Conservation (phyloP, 2,329 filamentous ascomycete genomes). For the Fusarium coffeatum region DNA sequence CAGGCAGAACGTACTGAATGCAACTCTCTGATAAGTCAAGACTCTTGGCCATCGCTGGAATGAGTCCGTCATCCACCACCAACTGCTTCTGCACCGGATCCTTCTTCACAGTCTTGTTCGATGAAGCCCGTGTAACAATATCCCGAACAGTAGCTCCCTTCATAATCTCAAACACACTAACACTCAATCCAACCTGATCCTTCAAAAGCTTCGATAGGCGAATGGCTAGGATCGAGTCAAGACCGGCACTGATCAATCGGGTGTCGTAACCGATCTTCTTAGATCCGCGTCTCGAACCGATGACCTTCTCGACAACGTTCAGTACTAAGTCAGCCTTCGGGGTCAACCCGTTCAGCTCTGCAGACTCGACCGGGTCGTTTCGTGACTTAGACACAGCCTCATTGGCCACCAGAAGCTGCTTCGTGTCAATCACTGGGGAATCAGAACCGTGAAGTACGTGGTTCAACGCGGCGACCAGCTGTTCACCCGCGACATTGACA, state of each 20-base stretch:
- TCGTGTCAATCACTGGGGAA: not conserved
- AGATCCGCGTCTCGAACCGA: not conserved
- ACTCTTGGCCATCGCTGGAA: not conserved
- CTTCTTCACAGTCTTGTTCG: not conserved
- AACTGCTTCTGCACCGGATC: rapidly evolving
- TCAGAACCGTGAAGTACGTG: not conserved
- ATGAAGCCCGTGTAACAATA: not conserved
- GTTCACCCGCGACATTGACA: not conserved
- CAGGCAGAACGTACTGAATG: conserved; percentile 2
- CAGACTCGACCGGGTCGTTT: rapidly evolving
- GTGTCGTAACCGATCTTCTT: conserved; percentile 13
- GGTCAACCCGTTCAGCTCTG: not conserved
- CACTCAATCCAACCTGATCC: not conserved
- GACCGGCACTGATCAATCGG: conserved; percentile 12
- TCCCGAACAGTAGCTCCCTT: conserved; percentile 9
- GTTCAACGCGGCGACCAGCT: not conserved
- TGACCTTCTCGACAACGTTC: not conserved
- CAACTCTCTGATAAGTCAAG: not conserved
- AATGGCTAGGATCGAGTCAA: conserved; percentile 30
- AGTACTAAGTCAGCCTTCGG: not conserved
- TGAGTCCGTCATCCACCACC: not conserved
- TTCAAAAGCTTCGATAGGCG: conserved; percentile 26
- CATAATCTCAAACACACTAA: conserved; percentile 26
- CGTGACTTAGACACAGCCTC: not conserved
- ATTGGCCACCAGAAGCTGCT: not conserved